Percentiles rank a stretch among this genome's conserved stretches.
Conservation (phyloP, 1,139 yeast species). For the Lodderomyces oxycetoniae region DNA sequence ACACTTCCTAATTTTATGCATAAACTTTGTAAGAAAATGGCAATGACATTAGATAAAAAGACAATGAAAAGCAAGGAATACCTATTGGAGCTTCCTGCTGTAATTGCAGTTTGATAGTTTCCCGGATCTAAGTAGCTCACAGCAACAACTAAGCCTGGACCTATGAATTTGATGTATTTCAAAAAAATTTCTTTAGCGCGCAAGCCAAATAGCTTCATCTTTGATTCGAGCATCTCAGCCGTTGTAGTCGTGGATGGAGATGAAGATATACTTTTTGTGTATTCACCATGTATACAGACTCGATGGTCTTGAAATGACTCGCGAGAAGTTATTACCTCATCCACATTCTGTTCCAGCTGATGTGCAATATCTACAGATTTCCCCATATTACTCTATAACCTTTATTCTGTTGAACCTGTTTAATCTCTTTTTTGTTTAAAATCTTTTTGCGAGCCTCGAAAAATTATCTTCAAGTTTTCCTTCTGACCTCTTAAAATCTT, state of each 20-base stretch:
- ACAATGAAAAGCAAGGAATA: constrained; percentile 64
- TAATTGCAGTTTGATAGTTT: constrained; percentile 73
- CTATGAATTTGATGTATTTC: constrained; percentile 59
- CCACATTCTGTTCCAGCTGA: too few relatives aligned
- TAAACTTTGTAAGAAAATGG: constrained; percentile 66
- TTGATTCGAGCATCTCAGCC: not conserved
- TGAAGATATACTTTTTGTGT: too few relatives aligned
- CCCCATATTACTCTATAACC: too few relatives aligned
- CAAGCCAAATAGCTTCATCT: not conserved
- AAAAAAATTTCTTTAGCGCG: constrained; percentile 14
- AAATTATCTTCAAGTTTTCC: too few relatives aligned
- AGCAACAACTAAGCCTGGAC: constrained; percentile 72
- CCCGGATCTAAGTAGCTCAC: constrained; percentile 88
- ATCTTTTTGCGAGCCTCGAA: too few relatives aligned
- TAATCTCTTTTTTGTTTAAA: too few relatives aligned
- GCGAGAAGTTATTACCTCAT: too few relatives aligned
- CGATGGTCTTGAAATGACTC: too few relatives aligned
- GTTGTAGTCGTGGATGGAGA: not conserved
- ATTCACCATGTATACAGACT: too few relatives aligned
- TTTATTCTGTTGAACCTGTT: too few relatives aligned
- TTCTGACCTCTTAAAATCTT: too few relatives aligned
- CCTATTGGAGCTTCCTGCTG: constrained; percentile 69
- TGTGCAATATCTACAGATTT: too few relatives aligned
- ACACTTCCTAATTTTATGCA: constrained; percentile 77
- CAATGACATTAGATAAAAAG: constrained; percentile 63